phyloP scores from a whole-genome alignment of 352 stramenopile genomes.

The Pythium brachiatum region DNA sequence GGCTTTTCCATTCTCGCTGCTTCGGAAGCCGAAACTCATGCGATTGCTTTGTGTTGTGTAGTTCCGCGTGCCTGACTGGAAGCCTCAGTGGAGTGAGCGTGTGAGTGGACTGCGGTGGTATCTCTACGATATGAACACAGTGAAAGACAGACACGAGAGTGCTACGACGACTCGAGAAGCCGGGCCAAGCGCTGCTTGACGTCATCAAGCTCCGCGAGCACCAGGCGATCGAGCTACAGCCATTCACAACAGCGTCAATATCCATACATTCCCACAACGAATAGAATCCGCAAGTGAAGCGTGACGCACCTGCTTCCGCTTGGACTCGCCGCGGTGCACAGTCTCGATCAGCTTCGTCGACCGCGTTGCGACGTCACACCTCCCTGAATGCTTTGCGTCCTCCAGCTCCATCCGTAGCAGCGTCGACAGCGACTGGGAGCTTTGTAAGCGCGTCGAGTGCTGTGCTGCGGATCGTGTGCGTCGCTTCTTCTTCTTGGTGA shows the following conservation, averaged over 20 bases:
- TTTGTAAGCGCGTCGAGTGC: conserved; percentile 9
- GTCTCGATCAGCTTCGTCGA: conserved; percentile 44
- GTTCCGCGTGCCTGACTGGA: conserved; percentile 79
- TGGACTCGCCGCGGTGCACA: conserved; percentile 44
- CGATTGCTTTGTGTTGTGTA: conserved; percentile 23
- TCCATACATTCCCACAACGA: background rate
- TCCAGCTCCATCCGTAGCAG: conserved; percentile 22
- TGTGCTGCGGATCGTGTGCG: conserved; percentile 6
- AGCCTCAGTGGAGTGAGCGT: conserved; percentile 45
- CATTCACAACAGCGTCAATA: background rate
- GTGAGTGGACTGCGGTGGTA: conserved; percentile 69
- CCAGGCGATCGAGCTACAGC: conserved; percentile 51
- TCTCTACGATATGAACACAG: conserved; percentile 51
- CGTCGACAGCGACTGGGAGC: conserved; percentile 21
- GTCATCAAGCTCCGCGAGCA: conserved; percentile 61
- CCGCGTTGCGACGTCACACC: conserved; percentile 12
- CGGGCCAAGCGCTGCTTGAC: conserved; percentile 61
- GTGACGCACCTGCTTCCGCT: conserved; percentile 55
- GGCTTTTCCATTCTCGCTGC: background rate
- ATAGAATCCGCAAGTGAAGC: background rate
- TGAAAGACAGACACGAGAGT: background rate
- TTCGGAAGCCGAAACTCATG: background rate
- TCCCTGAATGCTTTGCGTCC: conserved; percentile 1
- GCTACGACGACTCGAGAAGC: conserved; percentile 29
- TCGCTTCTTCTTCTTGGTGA: background rate